Base-by-base conservation (phyloP, 2,329 filamentous ascomycete genomes). In the Neophaeococcomyces aloes region DNA sequence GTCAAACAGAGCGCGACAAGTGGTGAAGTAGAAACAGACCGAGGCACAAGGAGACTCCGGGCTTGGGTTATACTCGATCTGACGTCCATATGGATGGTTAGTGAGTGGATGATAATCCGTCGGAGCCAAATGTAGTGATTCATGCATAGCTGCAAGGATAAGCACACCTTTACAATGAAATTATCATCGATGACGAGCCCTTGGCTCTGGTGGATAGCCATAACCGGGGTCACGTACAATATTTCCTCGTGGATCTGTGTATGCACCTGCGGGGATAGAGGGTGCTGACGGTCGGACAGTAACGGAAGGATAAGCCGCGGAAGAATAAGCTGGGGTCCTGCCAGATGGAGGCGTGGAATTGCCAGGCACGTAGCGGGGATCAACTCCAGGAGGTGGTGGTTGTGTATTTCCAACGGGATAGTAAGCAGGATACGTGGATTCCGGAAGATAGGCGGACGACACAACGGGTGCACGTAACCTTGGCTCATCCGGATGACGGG, bases 261-360 rank as follows among this genome's bases (percentile, higher is more conserved):
- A 42, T 13, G 19, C 31, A 27, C 30, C 30, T 17, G 39, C 39
- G 14, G 39, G 31, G 15, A 42, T 35, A 27, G 39, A 27, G 10
- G 50, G 42, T 6, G 47, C 38, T 30, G 52, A 33, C 14, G 49
- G 45, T 42, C 36, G 48, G 46, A 50, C 36, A 37, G 50, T 46
- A 3, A 42, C 37, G 10, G 40, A 14, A 11, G 48, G 29, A 45
- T 51, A 54, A 23, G 35, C 42, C 23, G 44, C 29, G 15, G 38
- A 41, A 27, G 29, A 23, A 44, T 52, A 54, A 15, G 40, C 52
- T 30, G 41, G 34, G 6, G 31, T 41, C 30, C 42, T 50, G 21
- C 48, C 47, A n/a, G 48, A 41, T n/a, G 52, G 49, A 17, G 52
- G 50, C 7, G 52, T 50, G 6, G 42, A 44, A 21, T 45, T 48